Evolutionary conservation across 805 yeast species (phyloP).

Genomic region (Candida xiaguanensis): DNA sequence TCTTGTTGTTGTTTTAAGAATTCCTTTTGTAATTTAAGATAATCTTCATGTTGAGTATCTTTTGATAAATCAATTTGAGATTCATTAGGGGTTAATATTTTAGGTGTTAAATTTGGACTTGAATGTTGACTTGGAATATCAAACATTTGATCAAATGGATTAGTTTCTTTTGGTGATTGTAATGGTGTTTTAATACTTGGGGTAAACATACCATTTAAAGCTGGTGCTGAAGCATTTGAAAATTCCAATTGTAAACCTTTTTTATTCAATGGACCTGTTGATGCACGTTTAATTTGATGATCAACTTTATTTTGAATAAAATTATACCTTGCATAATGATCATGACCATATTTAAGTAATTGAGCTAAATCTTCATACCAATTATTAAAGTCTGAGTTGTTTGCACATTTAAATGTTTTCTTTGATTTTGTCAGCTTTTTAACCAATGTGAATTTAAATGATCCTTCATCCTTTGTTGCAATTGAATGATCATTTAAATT

Average conservation of each 20-base stretch:
- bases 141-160: constrained; percentile 37
- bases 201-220: constrained; percentile 35
- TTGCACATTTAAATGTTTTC: constrained; percentile 45
- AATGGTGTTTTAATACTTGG: constrained; percentile 35
- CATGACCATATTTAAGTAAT: constrained; percentile 42
- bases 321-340: constrained; percentile 47
- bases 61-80: constrained; percentile 13
- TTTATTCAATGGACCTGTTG: constrained; percentile 1
- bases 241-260: constrained; percentile 8
- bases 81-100: constrained; percentile 10
- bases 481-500: constrained; percentile 37
- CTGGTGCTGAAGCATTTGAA: constrained; percentile 10
- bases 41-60: constrained; percentile 30
- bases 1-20: constrained; percentile 35
- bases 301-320: constrained; percentile 27
- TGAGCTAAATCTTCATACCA: constrained; percentile 58
- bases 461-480: constrained; percentile 27
- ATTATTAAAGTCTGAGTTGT: constrained; percentile 38
- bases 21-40: constrained; percentile 35
- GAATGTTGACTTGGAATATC: constrained; percentile 5
- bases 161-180: constrained; percentile 23
- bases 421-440: constrained; percentile 24
- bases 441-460: constrained; percentile 31
- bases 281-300: constrained; percentile 10
- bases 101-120: constrained; percentile 6